phyloP scores from a whole-genome alignment of 2,329 filamentous ascomycete species.

The Penicillium concentricum region DNA sequence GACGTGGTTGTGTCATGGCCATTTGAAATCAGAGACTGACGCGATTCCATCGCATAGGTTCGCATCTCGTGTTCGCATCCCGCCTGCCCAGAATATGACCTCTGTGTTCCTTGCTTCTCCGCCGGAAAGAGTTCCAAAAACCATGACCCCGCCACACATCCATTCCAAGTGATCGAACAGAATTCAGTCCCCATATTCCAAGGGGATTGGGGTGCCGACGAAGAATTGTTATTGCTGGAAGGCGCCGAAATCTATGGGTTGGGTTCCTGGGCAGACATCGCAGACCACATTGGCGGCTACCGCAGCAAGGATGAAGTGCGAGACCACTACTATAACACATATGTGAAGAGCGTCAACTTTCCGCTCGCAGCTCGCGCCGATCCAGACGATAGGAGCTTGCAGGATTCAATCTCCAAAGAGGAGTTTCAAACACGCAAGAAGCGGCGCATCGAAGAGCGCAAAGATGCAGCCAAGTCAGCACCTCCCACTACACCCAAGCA shows the following conservation, averaged over 20 bases:
- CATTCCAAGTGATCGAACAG: constrained; percentile 93
- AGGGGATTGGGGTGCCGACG: constrained; percentile 93
- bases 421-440: constrained; percentile 94
- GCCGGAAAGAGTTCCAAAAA: constrained; percentile 76
- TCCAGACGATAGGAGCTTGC: constrained; percentile 74
- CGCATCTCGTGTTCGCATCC: constrained; percentile 87
- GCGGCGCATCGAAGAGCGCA: constrained; percentile 84
- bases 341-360: constrained; percentile 78
- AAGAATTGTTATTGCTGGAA: constrained; percentile 89
- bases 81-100: constrained; percentile 88
- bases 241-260: constrained; percentile 94
- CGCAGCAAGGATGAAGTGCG: constrained; percentile 92
- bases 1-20: not conserved
- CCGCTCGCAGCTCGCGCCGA: constrained; percentile 84
- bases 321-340: constrained; percentile 88
- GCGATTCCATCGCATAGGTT: constrained; percentile 57
- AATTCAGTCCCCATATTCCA: constrained; percentile 98
- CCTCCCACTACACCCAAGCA: constrained; percentile 84
- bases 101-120: constrained; percentile 93
- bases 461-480: constrained; percentile 81
- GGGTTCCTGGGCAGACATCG: constrained; percentile 96
- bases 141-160: constrained; percentile 82
- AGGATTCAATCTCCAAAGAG: constrained; percentile 79
- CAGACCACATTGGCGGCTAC: constrained; percentile 95
- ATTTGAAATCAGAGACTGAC: not conserved